A percentile compares a stretch with the other conserved stretches of the same genome.
Conservation (phyloP, 768 basidiomycete species). For the Termitomyces titanicus region DNA sequence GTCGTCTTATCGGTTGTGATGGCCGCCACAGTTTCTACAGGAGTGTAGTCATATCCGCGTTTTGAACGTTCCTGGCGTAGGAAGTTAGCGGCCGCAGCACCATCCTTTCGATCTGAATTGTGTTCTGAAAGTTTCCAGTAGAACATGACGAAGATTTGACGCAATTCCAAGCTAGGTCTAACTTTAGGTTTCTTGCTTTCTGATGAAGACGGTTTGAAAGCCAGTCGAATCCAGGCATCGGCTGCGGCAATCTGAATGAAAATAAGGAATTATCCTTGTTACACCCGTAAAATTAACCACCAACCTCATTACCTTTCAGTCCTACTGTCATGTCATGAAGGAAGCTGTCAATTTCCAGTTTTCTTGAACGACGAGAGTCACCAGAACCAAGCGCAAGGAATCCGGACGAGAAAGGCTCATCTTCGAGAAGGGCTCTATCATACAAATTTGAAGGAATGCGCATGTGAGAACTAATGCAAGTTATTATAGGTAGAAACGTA, state of each 20-base stretch:
- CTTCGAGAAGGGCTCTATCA: slow-evolving; percentile 20
- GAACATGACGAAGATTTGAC: slow-evolving; percentile 17
- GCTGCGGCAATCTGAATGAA: slow-evolving; percentile 11
- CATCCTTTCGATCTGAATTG: background rate
- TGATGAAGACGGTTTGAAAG: slow-evolving; percentile 4
- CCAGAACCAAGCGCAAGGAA: slow-evolving; percentile 4
- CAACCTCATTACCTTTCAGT: slow-evolving; percentile 1
- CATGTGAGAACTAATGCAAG: background rate
- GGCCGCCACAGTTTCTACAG: background rate
- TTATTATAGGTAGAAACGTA: background rate
- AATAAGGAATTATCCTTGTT: background rate
- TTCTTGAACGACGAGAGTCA: background rate
- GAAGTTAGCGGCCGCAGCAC: slow-evolving; percentile 16
- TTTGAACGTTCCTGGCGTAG: slow-evolving; percentile 4
- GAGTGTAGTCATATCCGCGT: slow-evolving; percentile 12
- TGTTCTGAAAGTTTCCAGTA: slow-evolving; percentile 20
- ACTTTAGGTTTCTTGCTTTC: background rate
- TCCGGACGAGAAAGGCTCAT: slow-evolving; percentile 13
- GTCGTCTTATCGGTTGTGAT: background rate
- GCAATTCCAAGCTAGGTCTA: slow-evolving; percentile 7
- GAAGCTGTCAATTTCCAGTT: background rate
- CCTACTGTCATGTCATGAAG: slow-evolving; percentile 3
- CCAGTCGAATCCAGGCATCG: slow-evolving; percentile 10
- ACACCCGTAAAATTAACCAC: background rate
- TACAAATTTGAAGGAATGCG: slow-evolving; percentile 12